Evolutionary conservation across 305 asterid species (phyloP), one percentile per base, ranked within the genome.

Genomic region (Euphrasia arctica): DNA sequence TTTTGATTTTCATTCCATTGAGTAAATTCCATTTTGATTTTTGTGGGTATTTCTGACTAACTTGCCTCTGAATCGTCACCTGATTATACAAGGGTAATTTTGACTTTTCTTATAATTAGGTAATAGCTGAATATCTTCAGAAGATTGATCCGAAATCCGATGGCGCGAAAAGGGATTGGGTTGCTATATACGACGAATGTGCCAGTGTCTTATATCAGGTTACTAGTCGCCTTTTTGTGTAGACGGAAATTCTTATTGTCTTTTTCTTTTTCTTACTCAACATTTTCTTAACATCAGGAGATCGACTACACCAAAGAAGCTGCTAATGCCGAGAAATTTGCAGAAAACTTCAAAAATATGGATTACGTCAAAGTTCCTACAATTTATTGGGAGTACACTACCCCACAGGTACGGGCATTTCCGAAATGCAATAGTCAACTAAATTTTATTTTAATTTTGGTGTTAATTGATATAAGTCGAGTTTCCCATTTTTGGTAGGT

Each of bases 161-260:
- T 65, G 98, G 98, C 68, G 98, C 98, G 45, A 92, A 92, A 82
- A 83, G 98, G 81, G 98, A 92, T 62, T 92, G 96, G 98, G 98
- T 89, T 60, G 97, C 97, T 63, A 90, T 92, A 62, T 87, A 92
- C 41, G 98, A 92, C 55, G 98, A 92, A 76, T 92, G 98, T 71
- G 98, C 97, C 43, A 90, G 62, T 75, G 98, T 92, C 63, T 82
- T 89, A 49, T 92, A 92, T 80, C 87, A 89, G 86, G 98, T 89
- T 67, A 72, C 29, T 10, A 31, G 62, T 48, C 13, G 13, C 14
- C 34, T n/a, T 25, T 39, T 39, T 39, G 43, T 9, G 43, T 6
- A 39, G 11, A 39, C 18, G 7, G 4, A 10, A 54, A 0, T 25
- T 54, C 18, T 8, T 39, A 8, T 8, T 12, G 15, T 47, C 7